Evolutionary conservation across 176 grass and related monocot species (phyloP).

Genomic region (Juncus inflexus): DNA sequence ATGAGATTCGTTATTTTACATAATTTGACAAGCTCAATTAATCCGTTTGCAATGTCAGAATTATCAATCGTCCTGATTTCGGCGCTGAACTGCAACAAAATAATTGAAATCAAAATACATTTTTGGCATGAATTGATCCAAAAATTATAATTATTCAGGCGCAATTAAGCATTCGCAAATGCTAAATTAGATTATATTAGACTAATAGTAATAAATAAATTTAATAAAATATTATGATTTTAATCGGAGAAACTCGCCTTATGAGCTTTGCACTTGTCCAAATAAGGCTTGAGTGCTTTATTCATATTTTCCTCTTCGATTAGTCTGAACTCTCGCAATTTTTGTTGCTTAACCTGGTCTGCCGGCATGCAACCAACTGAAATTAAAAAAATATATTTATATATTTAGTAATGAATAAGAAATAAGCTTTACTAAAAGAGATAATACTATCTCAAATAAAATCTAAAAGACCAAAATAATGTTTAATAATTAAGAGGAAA

Average conservation of each 20-base stretch:
- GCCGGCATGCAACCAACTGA: conserved; percentile 32
- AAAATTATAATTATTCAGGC: background rate
- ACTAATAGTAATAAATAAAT: background rate
- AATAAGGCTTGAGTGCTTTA: conserved; percentile 36
- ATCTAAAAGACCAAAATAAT: too few species aligned
- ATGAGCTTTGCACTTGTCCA: conserved; percentile 25
- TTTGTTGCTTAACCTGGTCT: conserved; percentile 47
- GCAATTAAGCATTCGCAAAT: background rate
- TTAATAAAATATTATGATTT: conserved; percentile 10
- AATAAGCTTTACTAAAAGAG: conserved; percentile 1
- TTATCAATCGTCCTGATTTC: conserved; percentile 51
- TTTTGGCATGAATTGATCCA: background rate
- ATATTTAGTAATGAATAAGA: too few species aligned
- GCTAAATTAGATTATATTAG: too few species aligned
- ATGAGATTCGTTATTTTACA: conserved; percentile 51
- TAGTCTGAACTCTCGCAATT: conserved; percentile 44
- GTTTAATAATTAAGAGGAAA: too few species aligned
- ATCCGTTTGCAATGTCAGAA: conserved; percentile 47
- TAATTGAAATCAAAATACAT: background rate
- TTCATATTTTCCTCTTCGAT: conserved; percentile 51
- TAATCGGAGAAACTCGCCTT: conserved; percentile 26
- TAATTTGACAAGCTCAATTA: conserved; percentile 49
- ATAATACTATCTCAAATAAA: too few species aligned
- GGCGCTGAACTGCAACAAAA: conserved; percentile 38
- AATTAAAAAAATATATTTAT: too few species aligned